Evolutionary conservation across 495 filamentous ascomycete species (phyloP).

Genomic region (Lepraria neglecta): DNA sequence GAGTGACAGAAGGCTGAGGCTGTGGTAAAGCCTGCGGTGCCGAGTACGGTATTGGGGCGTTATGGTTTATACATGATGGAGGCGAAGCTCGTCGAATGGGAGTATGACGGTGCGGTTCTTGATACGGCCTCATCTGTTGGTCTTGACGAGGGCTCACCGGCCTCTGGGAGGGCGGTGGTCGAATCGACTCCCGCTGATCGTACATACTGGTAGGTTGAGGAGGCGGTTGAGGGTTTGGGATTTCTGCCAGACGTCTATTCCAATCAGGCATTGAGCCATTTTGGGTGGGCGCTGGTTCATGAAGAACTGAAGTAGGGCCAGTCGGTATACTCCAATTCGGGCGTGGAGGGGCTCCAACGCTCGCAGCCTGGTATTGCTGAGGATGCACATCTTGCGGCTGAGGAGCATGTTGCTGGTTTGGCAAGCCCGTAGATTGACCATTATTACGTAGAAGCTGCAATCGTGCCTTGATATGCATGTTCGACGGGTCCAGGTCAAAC

Average conservation of each 20-base stretch:
- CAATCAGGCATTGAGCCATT: slow-evolving; percentile 66
- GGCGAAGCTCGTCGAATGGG: slow-evolving; percentile 49
- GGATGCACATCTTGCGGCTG: slow-evolving; percentile 81
- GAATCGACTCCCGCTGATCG: slow-evolving; percentile 66
- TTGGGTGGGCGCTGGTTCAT: slow-evolving; percentile 53
- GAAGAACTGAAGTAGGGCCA: slow-evolving; percentile 57
- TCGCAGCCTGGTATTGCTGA: slow-evolving; percentile 71
- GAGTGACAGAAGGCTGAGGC: slow-evolving; percentile 49
- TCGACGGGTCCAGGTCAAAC: slow-evolving; percentile 85
- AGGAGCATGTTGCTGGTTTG: slow-evolving; percentile 60
- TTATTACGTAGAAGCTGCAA: slow-evolving; percentile 75
- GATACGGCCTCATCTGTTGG: slow-evolving; percentile 58
- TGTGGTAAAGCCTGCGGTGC: slow-evolving; percentile 55
- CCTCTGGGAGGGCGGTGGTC: slow-evolving; percentile 57
- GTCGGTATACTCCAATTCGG: slow-evolving; percentile 67
- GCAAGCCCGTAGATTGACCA: slow-evolving; percentile 64
- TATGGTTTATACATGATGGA: slow-evolving; percentile 55
- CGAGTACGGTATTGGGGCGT: slow-evolving; percentile 56
- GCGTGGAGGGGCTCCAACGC: slow-evolving; percentile 63
- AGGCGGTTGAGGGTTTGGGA: slow-evolving; percentile 48
- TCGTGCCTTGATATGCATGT: slow-evolving; percentile 93
- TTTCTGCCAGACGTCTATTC: slow-evolving; percentile 70
- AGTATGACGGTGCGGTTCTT: slow-evolving; percentile 59
- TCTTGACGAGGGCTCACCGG: slow-evolving; percentile 66
- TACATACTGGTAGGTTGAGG: slow-evolving; percentile 59